These are phyloP conservation scores for Glycine tomentella DNA, from an alignment of 306 rosid genomes.

Conservation along the genomic window DNA sequence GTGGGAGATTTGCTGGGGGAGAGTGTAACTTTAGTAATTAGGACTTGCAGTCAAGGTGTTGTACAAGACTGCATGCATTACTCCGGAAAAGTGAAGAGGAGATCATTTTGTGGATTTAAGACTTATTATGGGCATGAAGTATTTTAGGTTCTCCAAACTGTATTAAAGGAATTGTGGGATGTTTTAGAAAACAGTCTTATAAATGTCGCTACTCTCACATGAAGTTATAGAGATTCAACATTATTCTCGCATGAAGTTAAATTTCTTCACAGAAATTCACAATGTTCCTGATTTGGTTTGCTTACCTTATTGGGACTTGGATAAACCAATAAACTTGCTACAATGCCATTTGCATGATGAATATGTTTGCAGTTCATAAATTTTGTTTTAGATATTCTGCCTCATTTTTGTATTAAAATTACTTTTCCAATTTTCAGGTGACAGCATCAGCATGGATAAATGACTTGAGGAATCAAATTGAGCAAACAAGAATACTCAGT, in stretches of 20 bases:
- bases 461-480: constrained; percentile 94
- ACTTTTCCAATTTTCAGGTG: constrained; percentile 61
- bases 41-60: constrained; percentile 11
- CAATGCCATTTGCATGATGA: constrained; percentile 17
- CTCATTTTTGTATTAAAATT: constrained; percentile 20
- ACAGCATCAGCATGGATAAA: constrained; percentile 98
- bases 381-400: constrained; percentile 18
- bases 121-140: constrained; percentile 4
- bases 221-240: background rate
- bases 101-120: background rate
- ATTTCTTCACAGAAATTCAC: constrained; percentile 14
- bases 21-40: background rate
- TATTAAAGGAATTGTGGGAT: background rate
- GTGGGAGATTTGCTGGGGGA: constrained; percentile 8
- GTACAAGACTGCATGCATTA: background rate
- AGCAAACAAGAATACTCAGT: constrained; percentile 89
- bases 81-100: background rate
- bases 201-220: background rate
- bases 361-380: constrained; percentile 16
- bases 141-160: constrained; percentile 15
- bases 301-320: constrained; percentile 6
- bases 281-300: constrained; percentile 15
- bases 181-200: background rate
- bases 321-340: background rate
- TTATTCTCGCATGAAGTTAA: background rate